These are phyloP conservation scores for Micractinium sp. DNA, from an alignment of 139 green algal genomes.

Conservation along the genomic window DNA sequence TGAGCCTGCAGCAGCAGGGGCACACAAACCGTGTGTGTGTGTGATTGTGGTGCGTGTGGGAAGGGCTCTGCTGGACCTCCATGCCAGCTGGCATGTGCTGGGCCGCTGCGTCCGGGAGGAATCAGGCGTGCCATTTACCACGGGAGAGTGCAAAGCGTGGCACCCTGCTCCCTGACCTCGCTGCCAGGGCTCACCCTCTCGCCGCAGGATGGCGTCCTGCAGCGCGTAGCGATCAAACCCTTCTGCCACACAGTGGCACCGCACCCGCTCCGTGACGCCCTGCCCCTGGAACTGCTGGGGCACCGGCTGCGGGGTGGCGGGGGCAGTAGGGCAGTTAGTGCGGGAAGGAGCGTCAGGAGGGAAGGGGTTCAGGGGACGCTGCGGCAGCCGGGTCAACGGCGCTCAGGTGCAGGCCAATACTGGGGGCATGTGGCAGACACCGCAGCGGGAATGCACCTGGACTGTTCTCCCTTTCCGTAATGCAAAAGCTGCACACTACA, in stretches of 20 bases:
- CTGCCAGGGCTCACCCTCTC: not conserved
- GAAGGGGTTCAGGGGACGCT: not conserved
- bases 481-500: no score
- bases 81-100: no score
- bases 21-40: not conserved
- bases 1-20: not conserved
- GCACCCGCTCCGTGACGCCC: slow-evolving; percentile 28
- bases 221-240: not conserved
- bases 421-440: no score
- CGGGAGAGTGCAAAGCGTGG: no score
- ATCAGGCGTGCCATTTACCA: no score
- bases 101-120: no score
- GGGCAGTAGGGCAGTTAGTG: not conserved
- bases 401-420: not conserved
- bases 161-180: no score
- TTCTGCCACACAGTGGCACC: slow-evolving; percentile 17
- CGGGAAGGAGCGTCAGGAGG: not conserved
- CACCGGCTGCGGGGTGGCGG: not conserved
- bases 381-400: not conserved
- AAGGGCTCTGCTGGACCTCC: no score
- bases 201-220: slow-evolving; percentile 43
- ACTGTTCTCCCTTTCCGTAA: no score
- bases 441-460: no score
- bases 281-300: slow-evolving; percentile 23
- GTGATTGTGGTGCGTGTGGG: no score